Conservation (phyloP, 73 alveolate species). For the Diophrys appendiculata region DNA sequence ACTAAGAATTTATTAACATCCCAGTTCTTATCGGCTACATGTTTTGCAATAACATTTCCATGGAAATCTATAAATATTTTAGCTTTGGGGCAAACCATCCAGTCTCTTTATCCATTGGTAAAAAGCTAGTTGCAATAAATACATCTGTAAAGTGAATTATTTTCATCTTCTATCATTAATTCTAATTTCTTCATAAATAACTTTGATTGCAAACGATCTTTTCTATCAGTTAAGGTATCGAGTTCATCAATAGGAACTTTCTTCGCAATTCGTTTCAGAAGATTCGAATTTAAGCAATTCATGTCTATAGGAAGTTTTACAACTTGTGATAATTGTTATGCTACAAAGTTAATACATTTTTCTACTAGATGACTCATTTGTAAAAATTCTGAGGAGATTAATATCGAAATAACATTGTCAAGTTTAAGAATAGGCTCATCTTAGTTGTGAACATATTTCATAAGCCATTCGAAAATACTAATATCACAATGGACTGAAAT, state of each 20-base stretch:
- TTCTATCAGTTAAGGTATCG: constrained; percentile 50
- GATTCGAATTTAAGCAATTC: constrained; percentile 55
- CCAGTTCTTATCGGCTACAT: constrained; percentile 67
- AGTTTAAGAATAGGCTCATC: constrained; percentile 51
- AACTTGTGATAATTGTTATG: constrained; percentile 44
- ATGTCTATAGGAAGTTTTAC: constrained; percentile 71
- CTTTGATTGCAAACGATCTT: constrained; percentile 58
- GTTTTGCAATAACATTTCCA: constrained; percentile 73
- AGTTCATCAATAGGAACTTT: constrained; percentile 42
- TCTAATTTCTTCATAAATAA: constrained; percentile 53
- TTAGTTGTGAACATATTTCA: constrained; percentile 48
- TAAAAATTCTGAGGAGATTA: constrained; percentile 62
- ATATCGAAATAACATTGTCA: constrained; percentile 58
- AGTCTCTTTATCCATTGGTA: constrained; percentile 42
- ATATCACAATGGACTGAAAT: constrained; percentile 76
- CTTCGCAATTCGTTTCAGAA: constrained; percentile 42
- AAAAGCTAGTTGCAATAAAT: constrained; percentile 56
- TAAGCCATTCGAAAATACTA: constrained; percentile 73
- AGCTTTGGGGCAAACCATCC: constrained; percentile 72
- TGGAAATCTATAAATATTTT: constrained; percentile 69
- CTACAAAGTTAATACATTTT: constrained; percentile 58
- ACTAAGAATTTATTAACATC: constrained; percentile 49
- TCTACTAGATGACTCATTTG: constrained; percentile 58
- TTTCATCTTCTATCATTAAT: constrained; percentile 29
- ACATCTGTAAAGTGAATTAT: constrained; percentile 39